Conservation (phyloP, 1,139 yeast genomes). For the Suhomyces maxii region DNA sequence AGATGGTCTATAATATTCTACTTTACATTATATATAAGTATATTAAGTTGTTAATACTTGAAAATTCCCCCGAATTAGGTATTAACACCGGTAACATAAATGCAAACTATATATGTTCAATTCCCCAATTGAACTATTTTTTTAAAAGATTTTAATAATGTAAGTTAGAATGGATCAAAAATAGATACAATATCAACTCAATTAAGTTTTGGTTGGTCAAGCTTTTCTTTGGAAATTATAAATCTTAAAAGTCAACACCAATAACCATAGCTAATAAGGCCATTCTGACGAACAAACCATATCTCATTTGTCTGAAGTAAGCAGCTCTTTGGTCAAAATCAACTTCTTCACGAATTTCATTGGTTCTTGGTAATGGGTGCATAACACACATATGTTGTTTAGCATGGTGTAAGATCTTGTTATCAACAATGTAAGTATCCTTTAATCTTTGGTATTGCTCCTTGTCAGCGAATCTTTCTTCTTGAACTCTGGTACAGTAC, state of each 20-base stretch:
- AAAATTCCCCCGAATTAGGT: constrained; percentile 15
- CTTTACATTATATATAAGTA: not conserved
- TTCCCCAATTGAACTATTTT: constrained; percentile 13
- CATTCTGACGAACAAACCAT: constrained; percentile 98
- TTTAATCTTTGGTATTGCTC: constrained; percentile 84
- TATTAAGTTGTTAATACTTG: not conserved
- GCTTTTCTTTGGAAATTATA: no score
- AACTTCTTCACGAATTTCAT: constrained; percentile 95
- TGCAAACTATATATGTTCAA: constrained; percentile 7
- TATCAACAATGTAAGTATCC: constrained; percentile 90
- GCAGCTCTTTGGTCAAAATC: constrained; percentile 99
- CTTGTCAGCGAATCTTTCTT: constrained; percentile 83
- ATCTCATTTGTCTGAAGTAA: constrained; percentile 98
- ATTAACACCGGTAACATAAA: not conserved
- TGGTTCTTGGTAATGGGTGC: constrained; percentile 98
- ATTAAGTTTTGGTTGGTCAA: not conserved
- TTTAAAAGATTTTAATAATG: not conserved
- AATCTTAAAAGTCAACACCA: constrained; percentile 70
- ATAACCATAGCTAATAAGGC: constrained; percentile 96
- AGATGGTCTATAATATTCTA: not conserved
- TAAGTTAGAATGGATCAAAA: not conserved
- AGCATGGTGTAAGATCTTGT: constrained; percentile 85
- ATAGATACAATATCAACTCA: not conserved
- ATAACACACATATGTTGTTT: constrained; percentile 98
- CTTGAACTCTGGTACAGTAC: constrained; percentile 97